Evolutionary conservation across 129 eudicot species (phyloP).

Genomic region (Rutidosis leptorrhynchoides): DNA sequence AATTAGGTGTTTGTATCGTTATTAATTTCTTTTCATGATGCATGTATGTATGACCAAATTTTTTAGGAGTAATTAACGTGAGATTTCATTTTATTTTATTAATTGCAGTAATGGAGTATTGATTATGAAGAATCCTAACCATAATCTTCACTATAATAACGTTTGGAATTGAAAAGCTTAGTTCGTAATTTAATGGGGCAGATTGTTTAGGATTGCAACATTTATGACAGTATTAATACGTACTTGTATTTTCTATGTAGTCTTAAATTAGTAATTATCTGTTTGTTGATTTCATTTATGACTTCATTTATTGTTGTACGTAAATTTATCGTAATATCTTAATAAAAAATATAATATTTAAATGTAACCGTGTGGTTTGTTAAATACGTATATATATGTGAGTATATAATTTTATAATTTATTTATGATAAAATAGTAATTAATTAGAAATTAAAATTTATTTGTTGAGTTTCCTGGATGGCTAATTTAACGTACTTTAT

Average conservation of each 20-base stretch:
- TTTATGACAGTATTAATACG: conserved; percentile 32
- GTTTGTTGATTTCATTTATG: conserved; percentile 26
- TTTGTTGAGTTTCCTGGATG: too few species aligned
- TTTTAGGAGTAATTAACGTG: conserved; percentile 25
- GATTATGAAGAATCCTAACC: too few species aligned
- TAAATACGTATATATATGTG: too few species aligned
- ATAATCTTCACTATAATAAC: conserved; percentile 30
- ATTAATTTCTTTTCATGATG: conserved; percentile 16
- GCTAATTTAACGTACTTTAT: too few species aligned
- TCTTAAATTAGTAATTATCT: conserved; percentile 30
- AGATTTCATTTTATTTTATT: background rate
- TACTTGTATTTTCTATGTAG: conserved; percentile 35
- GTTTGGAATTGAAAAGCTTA: conserved; percentile 40
- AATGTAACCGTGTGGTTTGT: too few species aligned
- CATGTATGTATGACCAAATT: conserved; percentile 17
- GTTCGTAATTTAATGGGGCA: conserved; percentile 35
- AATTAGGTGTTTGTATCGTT: background rate
- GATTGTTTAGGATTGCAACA: conserved; percentile 37
- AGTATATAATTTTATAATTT: too few species aligned
- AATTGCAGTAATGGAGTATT: background rate
- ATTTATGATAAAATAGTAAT: too few species aligned
- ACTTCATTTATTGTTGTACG: too few species aligned
- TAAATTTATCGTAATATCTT: too few species aligned
- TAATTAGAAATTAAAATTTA: too few species aligned
- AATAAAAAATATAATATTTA: too few species aligned